Base-by-base conservation (phyloP, 257 asterid species). In the Primulina tabacum region DNA sequence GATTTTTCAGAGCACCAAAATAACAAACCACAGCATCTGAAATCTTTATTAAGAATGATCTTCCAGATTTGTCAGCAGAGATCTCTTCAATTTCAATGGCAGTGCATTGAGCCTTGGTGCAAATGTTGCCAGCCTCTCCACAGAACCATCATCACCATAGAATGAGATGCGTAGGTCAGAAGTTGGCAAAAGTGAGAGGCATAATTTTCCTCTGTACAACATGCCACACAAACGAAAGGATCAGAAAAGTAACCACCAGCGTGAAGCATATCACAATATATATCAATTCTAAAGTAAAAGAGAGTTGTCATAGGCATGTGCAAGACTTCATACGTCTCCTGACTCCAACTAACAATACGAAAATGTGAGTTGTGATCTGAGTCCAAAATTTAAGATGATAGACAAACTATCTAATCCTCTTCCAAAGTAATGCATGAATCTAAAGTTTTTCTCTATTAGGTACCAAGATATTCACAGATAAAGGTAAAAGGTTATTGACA, bases 1-100 rank as follows among this genome's bases (percentile, higher is more conserved):
- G 93, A 91, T 79, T 86, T 91, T 77, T 94, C 99, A 21, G 92
- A 86, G 79, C 90, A 85, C 90, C 99, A 94, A 72, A 94, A 75
- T 89, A 91, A 74, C 78, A 81, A 76, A 66, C 75, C 60, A 62
- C 74, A 55, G 69, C 67, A 58, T 73, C 87, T 21, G 85, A 64
- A 71, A 79, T 80, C 76, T 80, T 84, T 8, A 89, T 68, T 33
- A 73, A 76, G 77, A 94, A 91, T 69, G 97, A 94, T 71, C 97
- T 87, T 50, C 96, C 97, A 74, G 97, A 91, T 59, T 73, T 73
- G 81, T 94, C 99, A 10, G 87, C 85, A 34, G 81, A 68, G 60
- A 94, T 85, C 71, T 78, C 90, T 74, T 81, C 83, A 40, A 94
- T 84, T 74, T 84, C 88, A 37, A 86, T 65, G 12, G 72, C 76